Conservation (phyloP, 2,329 filamentous ascomycete species). For the Sporothrix globosa region DNA sequence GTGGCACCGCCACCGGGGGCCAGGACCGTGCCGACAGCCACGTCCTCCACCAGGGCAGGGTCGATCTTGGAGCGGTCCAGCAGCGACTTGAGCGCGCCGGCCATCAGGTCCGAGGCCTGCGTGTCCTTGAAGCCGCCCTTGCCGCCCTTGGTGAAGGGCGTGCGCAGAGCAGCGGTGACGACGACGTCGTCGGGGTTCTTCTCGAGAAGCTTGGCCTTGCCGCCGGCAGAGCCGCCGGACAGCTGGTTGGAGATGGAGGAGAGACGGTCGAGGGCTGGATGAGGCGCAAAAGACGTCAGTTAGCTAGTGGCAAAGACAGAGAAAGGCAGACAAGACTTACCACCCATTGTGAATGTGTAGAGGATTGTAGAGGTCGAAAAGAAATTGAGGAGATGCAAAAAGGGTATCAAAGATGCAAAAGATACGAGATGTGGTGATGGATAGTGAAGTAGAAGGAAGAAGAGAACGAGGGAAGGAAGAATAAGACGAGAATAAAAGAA, state of each 20-base stretch:
- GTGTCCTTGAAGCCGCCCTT: conserved; percentile 97
- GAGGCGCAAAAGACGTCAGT: neutral
- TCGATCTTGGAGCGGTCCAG: conserved; percentile 87
- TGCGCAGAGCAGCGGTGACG: conserved; percentile 88
- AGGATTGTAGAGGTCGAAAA: neutral
- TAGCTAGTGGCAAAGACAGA: neutral
- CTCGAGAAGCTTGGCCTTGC: conserved; percentile 61
- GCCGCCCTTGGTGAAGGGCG: conserved; percentile 88
- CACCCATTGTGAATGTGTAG: conserved; percentile 36
- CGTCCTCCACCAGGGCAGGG: conserved; percentile 84
- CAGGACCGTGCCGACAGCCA: conserved; percentile 88
- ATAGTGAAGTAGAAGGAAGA: neutral
- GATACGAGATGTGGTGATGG: conserved; percentile 6
- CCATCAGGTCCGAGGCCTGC: conserved; percentile 79
- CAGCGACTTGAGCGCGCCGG: conserved; percentile 78
- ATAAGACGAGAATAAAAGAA: neutral
- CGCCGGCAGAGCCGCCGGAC: conserved; percentile 50
- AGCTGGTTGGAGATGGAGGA: conserved; percentile 66
- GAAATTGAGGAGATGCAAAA: neutral
- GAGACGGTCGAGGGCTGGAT: conserved; percentile 59
- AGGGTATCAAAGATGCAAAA: conserved; percentile 18
- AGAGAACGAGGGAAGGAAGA: neutral
- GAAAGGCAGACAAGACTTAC: conserved; percentile 32
- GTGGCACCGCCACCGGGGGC: conserved; percentile 93
- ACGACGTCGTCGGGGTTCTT: conserved; percentile 78